Evolutionary conservation across 208 protist genomes (phyloP).

Genomic region (Entamoeba nuttalli): DNA sequence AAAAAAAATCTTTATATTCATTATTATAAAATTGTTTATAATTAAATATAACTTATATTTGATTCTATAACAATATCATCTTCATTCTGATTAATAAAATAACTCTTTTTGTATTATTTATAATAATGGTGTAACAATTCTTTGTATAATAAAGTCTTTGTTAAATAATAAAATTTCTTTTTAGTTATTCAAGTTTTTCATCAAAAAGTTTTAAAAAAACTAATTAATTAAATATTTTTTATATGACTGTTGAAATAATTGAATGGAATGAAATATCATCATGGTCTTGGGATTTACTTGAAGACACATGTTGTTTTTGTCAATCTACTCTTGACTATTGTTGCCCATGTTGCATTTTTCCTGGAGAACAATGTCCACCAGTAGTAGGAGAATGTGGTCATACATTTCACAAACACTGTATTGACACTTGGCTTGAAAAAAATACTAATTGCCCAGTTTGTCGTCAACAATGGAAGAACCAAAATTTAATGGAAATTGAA

Average conservation of each 20-base stretch:
- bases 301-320: not conserved
- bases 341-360: not conserved
- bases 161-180: too few species aligned
- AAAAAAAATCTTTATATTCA: too few species aligned
- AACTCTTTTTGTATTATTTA: too few species aligned
- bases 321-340: not conserved
- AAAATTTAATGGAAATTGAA: not conserved
- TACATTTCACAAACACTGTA: not conserved
- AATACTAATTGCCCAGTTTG: not conserved
- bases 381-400: not conserved
- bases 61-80: too few species aligned
- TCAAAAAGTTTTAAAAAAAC: too few species aligned
- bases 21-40: too few species aligned
- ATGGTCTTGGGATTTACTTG: not conserved
- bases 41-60: too few species aligned
- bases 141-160: too few species aligned
- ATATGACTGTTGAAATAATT: not conserved
- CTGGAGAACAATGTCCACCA: not conserved
- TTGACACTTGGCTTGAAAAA: not conserved
- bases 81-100: too few species aligned
- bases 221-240: too few species aligned
- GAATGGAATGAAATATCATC: not conserved
- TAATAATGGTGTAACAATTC: too few species aligned
- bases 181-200: too few species aligned
- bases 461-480: not conserved